Evolutionary conservation across 2,329 filamentous ascomycete species (phyloP), one percentile per base, ranked within the genome.

Genomic region (Colletotrichum spinosum): DNA sequence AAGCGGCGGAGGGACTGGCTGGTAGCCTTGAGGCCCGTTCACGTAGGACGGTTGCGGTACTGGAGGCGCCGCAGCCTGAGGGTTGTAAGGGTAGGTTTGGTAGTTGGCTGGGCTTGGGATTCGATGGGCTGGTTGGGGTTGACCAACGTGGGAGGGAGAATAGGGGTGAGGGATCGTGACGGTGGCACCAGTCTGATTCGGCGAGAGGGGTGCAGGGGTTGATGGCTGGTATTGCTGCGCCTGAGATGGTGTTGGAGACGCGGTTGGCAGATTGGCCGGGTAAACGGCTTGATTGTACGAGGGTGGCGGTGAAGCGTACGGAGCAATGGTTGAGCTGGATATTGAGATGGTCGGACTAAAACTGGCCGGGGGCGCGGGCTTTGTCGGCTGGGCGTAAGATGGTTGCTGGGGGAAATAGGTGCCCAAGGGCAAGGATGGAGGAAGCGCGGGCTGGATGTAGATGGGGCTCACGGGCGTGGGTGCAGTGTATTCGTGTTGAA

Each of bases 381-480:
- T 12, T n/a, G 54, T 38, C 17, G 39, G 48, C 5, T 33, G 50
- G 25, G 55, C 65, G 49, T 67, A 67, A 1, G 60, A 60, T 4
- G 60, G 65, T 10, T 67, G 65, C 13, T 64, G 65, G 2, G 55
- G 55, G 37, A 67, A 67, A 48, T 65, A 67, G 35, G 65, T 59
- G 42, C 42, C 39, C 37, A 60, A 2, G 15, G 65, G 60, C 9
- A 60, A 51, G 1, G 65, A 59, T 15, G 65, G 55, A 3, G 65
- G 54, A 8, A 67, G 45, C 4, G 15, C 60, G 44, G 65, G 39
- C 51, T 64, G 54, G 38, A 55, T 15, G 41, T 51, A 5, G 42
- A 65, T 17, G 38, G 65, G 46, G 37, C 44, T 52, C 10, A 52
- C 39, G 12, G 65, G 50, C 8, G 45, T 17, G 11, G 57, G 11